Percentiles rank a stretch among this genome's conserved stretches.
phyloP scores from a whole-genome alignment of 106 monocot genomes.

The Amphibolis antarctica region DNA sequence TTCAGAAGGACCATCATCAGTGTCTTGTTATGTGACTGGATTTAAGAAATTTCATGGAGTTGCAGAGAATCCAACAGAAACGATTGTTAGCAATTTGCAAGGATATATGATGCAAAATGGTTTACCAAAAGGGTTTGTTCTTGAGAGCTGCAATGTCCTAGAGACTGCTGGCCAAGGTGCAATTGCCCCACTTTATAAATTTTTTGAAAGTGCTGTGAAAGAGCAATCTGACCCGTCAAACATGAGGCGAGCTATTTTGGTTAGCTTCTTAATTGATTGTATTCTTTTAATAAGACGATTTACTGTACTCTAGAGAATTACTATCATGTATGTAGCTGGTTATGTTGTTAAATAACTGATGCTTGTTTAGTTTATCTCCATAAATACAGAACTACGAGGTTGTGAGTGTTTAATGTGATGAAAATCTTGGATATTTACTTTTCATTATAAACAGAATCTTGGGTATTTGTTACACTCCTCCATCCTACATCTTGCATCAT shows the following conservation, averaged over 20 bases:
- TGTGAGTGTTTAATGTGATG: no score
- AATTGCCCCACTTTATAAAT: conserved; percentile 40
- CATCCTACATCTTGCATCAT: no score
- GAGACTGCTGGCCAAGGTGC: conserved; percentile 90
- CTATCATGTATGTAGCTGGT: no score
- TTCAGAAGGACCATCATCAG: conserved; percentile 74
- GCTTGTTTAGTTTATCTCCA: no score
- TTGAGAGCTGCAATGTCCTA: conserved; percentile 72
- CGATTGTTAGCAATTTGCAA: conserved; percentile 64
- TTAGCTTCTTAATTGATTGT: conserved; percentile 14
- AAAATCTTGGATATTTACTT: no score
- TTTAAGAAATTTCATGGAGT: conserved; percentile 97
- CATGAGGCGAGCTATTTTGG: conserved; percentile 48
- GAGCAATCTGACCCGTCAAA: conserved; percentile 22
- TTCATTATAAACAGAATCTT: no score
- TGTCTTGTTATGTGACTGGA: conserved; percentile 79
- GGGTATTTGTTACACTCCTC: no score
- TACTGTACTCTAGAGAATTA: no score
- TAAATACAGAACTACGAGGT: no score
- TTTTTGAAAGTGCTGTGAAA: conserved; percentile 43
- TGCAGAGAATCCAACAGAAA: conserved; percentile 88
- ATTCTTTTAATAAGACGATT: not conserved
- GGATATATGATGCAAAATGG: conserved; percentile 56
- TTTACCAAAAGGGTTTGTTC: conserved; percentile 54
- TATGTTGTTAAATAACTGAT: no score